Conservation (phyloP, 2,329 filamentous ascomycete genomes). For the Colletotrichum costaricense region DNA sequence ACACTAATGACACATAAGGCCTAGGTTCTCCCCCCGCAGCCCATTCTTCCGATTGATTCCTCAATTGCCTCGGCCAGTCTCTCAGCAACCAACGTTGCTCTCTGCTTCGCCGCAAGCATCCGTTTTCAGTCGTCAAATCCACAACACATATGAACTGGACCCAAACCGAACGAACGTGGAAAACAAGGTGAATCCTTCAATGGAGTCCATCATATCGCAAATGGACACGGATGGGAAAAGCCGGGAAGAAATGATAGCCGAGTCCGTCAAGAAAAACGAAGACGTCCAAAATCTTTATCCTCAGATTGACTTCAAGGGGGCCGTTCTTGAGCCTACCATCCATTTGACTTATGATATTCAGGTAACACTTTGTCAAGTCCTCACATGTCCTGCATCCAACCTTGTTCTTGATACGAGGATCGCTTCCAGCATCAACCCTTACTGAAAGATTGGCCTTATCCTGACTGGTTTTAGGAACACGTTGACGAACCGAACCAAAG, state of each 20-base stretch:
- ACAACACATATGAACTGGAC: too few relatives aligned
- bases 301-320: constrained; percentile 17
- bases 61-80: not conserved
- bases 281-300: constrained; percentile 20
- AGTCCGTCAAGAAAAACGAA: constrained; percentile 17
- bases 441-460: not conserved
- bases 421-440: not conserved
- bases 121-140: not conserved
- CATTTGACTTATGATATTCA: constrained; percentile 28
- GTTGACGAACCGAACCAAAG: constrained; percentile 27
- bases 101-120: not conserved
- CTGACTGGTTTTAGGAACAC: constrained; percentile 4
- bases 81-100: too few relatives aligned
- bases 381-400: too few relatives aligned
- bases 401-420: too few relatives aligned
- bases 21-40: not conserved
- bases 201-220: not conserved
- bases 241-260: constrained; percentile 27
- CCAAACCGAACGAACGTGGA: not conserved
- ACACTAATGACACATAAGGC: constrained; percentile 6
- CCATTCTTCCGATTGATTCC: not conserved
- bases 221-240: constrained; percentile 6
- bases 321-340: constrained; percentile 19
- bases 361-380: not conserved
- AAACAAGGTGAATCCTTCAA: not conserved